phyloP scores from a whole-genome alignment of 345 rosid species.

The Populus tremula region DNA sequence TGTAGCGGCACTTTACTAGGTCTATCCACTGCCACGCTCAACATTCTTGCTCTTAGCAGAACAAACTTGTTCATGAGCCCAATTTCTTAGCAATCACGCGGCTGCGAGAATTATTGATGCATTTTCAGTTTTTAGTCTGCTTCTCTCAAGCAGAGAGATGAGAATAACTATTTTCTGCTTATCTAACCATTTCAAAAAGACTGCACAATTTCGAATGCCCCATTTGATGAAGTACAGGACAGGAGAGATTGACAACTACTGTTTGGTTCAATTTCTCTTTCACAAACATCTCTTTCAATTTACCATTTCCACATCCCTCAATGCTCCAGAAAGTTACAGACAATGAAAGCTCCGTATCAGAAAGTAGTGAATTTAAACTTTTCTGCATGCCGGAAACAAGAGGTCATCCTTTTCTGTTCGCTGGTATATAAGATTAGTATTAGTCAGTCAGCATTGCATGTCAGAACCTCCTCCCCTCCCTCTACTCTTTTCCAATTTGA shows the following conservation, averaged over 20 bases:
- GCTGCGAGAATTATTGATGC: too few relatives aligned
- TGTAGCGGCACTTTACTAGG: too few relatives aligned
- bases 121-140: too few relatives aligned
- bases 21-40: too few relatives aligned
- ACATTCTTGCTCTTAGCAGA: too few relatives aligned
- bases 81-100: too few relatives aligned
- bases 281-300: not conserved
- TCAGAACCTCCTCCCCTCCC: not conserved
- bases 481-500: not conserved
- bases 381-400: not conserved
- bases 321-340: not conserved
- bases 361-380: not conserved
- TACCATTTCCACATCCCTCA: not conserved
- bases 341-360: not conserved
- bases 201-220: too few relatives aligned
- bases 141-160: too few relatives aligned
- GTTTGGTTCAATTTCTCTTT: not conserved
- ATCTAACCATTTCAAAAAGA: too few relatives aligned
- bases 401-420: not conserved
- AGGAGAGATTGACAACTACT: not conserved
- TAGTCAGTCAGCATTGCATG: not conserved
- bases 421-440: not conserved
- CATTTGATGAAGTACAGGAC: not conserved
- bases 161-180: too few relatives aligned
- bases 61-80: too few relatives aligned